Percentiles rank a stretch among this genome's conserved stretches.
These are phyloP conservation scores for Wickerhamomyces pijperi DNA, from an alignment of 805 yeast species.

Conservation along the genomic window DNA sequence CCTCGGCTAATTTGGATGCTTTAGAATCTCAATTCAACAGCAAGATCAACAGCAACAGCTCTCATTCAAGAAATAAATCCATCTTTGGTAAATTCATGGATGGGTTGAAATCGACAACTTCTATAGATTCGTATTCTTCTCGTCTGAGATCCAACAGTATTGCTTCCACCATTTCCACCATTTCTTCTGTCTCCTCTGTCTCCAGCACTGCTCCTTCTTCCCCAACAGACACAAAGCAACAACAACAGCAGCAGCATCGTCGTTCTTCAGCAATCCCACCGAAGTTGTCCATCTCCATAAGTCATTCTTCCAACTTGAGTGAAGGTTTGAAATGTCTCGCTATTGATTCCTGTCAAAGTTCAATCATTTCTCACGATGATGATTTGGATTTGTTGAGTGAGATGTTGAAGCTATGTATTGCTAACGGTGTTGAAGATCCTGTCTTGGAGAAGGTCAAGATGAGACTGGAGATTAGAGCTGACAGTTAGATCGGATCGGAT, in stretches of 20 bases:
- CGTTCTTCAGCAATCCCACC: not conserved
- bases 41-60: not conserved
- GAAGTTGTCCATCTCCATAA: not conserved
- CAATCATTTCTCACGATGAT: conserved; percentile 8
- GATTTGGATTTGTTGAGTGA: conserved; percentile 13
- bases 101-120: conserved; percentile 1
- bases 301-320: not conserved
- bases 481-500: too few species aligned
- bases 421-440: conserved; percentile 13
- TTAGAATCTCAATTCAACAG: conserved; percentile 4
- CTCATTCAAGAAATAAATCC: conserved; percentile 4
- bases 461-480: conserved; percentile 5
- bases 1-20: conserved; percentile 1
- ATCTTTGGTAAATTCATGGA: conserved; percentile 8
- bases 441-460: conserved; percentile 11
- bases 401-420: conserved; percentile 14
- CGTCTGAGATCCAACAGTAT: not conserved
- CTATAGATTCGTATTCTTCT: conserved; percentile 2
- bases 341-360: conserved; percentile 2
- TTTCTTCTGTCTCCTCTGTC: conserved; percentile 1
- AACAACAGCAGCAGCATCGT: conserved; percentile 1
- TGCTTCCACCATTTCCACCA: too few species aligned
- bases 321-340: not conserved
- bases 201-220: conserved; percentile 7
- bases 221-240: conserved; percentile 2